Base-by-base conservation (phyloP, 345 rosid genomes). In the Pseudoturritis turrita region DNA sequence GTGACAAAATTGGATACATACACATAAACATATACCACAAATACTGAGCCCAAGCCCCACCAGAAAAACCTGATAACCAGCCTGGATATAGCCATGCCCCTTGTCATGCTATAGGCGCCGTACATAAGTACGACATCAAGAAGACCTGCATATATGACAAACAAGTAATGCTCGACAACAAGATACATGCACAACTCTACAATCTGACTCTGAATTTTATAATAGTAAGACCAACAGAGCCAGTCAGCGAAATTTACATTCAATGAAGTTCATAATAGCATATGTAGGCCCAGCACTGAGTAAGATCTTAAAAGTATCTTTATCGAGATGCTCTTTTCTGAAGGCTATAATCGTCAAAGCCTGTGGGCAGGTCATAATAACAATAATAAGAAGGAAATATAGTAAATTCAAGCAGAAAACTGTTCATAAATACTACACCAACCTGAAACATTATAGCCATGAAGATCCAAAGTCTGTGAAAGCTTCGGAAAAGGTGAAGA, bases 21-120 rank as follows among this genome's bases (percentile, higher is more conserved):
- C 98, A 89, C 76, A 69, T 88, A 95, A 65, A 85, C 71, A 78
- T 88, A 95, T 70, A 87, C 81, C 71, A 89, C 83, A 70, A 83
- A 81, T 51, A 55, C 97, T 35, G 99, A 86, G 66, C 75, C 77
- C 85, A 79, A 73, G 52, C 87, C 97, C 79, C 87, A 81, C 98
- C 98, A 95, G 74, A 95, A 82, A 73, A 95, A 91, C 75, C 84
- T 81, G 70, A 95, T 91, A 74, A 95, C 82, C 54, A 95, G 81
- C 80, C 98, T 87, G 37, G 99, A 91, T 76, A 95, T 86, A 62
- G 99, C 99, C 99, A 95, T 91, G 83, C 92, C 99, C 82, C 98
- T 85, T 9, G 98, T 88, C 18, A 91, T 84, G 60, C 84, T 72
- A 81, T 95, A 95, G 23, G 99, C 98, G 54, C 99, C 99, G 78